Percentiles rank a stretch among this genome's conserved stretches.
These are phyloP conservation scores for Coffea canephora DNA, from an alignment of 257 asterid species.

Conservation along the genomic window DNA sequence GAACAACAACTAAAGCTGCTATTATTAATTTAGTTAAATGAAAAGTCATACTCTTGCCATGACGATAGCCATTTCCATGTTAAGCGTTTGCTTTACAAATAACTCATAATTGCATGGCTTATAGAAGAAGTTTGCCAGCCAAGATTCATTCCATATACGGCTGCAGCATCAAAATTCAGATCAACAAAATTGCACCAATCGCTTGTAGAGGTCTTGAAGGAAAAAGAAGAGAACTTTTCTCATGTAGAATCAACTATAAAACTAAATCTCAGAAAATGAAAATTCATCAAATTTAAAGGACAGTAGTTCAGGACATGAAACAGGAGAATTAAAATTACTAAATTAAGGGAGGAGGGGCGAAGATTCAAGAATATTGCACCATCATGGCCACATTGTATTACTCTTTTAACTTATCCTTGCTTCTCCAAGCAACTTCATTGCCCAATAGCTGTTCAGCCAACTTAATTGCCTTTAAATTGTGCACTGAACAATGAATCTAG, in stretches of 20 bases:
- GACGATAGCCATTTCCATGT: conserved; percentile 38
- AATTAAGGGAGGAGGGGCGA: no score
- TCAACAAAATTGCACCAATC: not conserved
- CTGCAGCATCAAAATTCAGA: conserved; percentile 11
- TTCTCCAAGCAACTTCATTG: not conserved
- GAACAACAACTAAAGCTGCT: not conserved
- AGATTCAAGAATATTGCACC: no score
- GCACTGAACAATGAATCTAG: not conserved
- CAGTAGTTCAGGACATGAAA: not conserved
- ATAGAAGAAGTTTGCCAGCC: conserved; percentile 26
- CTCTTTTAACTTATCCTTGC: not conserved
- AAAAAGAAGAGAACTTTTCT: no score
- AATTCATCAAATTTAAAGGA: not conserved
- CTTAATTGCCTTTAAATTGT: not conserved
- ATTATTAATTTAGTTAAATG: not conserved
- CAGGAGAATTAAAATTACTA: no score
- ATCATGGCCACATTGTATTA: not conserved
- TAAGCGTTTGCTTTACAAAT: conserved; percentile 35
- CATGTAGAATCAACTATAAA: no score
- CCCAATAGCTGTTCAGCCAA: not conserved
- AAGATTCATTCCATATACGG: conserved; percentile 32
- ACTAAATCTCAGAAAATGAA: not conserved
- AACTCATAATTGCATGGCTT: conserved; percentile 39
- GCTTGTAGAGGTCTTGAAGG: not conserved
- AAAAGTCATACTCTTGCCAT: conserved; percentile 34